phyloP scores from a whole-genome alignment of 192 early-diverging fungal species.

The Gigaspora rosea region DNA sequence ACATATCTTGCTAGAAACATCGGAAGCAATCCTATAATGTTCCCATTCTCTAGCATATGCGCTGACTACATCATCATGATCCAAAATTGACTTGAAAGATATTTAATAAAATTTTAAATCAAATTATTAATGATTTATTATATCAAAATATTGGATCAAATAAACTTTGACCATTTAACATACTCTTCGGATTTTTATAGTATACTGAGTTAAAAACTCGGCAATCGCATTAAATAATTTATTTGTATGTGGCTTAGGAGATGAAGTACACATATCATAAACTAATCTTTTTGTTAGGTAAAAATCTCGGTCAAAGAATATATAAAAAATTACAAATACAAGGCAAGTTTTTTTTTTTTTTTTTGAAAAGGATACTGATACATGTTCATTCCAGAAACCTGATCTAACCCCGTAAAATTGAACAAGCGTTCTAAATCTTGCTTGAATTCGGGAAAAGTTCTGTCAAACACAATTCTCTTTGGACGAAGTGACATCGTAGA shows the following conservation, averaged over 20 bases:
- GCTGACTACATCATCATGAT: constrained; percentile 66
- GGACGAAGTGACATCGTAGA: constrained; percentile 54
- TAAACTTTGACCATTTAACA: neutral
- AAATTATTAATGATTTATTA: neutral
- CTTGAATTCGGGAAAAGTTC: constrained; percentile 50
- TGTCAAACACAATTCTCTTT: constrained; percentile 55
- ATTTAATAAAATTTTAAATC: too few species aligned
- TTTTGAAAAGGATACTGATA: constrained; percentile 56
- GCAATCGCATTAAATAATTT: constrained; percentile 65
- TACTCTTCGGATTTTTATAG: constrained; percentile 55
- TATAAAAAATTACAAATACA: too few species aligned
- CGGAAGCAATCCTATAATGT: constrained; percentile 61
- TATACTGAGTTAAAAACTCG: constrained; percentile 64
- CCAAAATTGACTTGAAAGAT: constrained; percentile 53
- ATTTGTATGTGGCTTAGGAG: constrained; percentile 70
- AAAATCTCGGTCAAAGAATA: too few species aligned
- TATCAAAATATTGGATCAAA: neutral
- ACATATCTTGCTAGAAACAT: constrained; percentile 61
- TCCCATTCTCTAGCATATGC: constrained; percentile 71
- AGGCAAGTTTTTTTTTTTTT: too few species aligned
- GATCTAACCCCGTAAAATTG: constrained; percentile 51
- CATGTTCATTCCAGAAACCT: constrained; percentile 68
- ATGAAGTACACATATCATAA: constrained; percentile 80
- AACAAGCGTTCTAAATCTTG: constrained; percentile 54
- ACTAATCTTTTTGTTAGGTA: constrained; percentile 47